Conservation (phyloP, 495 filamentous ascomycete genomes). For the Neurospora africana region DNA sequence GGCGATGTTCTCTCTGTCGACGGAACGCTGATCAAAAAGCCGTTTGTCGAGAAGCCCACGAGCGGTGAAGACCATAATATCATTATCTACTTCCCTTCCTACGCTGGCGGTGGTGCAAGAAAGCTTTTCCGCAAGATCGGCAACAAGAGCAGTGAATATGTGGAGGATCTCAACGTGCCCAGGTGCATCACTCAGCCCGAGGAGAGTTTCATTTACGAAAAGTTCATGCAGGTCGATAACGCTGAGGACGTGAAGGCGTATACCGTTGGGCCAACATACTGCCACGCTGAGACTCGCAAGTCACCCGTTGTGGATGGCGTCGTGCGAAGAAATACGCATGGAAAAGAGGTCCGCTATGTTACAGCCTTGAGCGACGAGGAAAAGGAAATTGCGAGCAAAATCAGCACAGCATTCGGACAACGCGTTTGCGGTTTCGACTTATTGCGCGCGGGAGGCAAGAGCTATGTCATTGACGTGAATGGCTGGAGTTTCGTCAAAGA, state of each 20-base stretch:
- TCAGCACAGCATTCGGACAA: slow-evolving; percentile 88
- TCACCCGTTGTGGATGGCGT: slow-evolving; percentile 94
- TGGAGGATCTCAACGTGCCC: slow-evolving; percentile 62
- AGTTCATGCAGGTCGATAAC: slow-evolving; percentile 92
- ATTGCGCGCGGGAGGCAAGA: slow-evolving; percentile 74
- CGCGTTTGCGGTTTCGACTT: slow-evolving; percentile 95
- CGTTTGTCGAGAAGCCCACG: slow-evolving; percentile 97
- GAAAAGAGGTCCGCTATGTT: slow-evolving; percentile 94
- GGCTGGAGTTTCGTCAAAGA: slow-evolving; percentile 99
- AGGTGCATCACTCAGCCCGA: slow-evolving; percentile 66
- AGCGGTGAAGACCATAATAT: slow-evolving; percentile 99
- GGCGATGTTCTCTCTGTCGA: slow-evolving; percentile 83
- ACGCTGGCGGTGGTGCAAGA: slow-evolving; percentile 75
- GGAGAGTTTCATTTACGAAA: slow-evolving; percentile 89
- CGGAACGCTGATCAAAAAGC: slow-evolving; percentile 70
- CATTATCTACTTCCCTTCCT: slow-evolving; percentile 87
- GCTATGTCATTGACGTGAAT: slow-evolving; percentile 98
- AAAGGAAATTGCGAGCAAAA: slow-evolving; percentile 73
- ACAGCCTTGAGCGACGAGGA: slow-evolving; percentile 76
- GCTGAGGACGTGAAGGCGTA: slow-evolving; percentile 98
- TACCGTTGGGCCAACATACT: slow-evolving; percentile 87
- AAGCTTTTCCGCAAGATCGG: slow-evolving; percentile 93
- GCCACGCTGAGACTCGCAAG: slow-evolving; percentile 94
- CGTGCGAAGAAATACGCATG: slow-evolving; percentile 89
- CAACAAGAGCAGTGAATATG: slow-evolving; percentile 94